phyloP scores from a whole-genome alignment of 2,329 filamentous ascomycete species.

The Aspergillus fumigatiaffinis region DNA sequence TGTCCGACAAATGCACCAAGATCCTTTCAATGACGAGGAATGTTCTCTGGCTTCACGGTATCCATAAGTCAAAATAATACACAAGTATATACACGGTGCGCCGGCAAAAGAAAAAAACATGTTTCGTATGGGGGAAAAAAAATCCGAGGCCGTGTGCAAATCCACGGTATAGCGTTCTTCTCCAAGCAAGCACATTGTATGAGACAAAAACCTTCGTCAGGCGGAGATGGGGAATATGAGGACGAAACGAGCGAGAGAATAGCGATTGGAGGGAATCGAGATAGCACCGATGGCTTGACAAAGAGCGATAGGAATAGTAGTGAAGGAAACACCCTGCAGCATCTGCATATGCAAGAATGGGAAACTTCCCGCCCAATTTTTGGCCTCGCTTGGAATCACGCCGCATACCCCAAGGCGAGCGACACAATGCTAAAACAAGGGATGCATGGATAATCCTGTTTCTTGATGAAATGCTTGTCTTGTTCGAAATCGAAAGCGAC shows the following conservation, averaged over 20 bases:
- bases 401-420: conserved; percentile 1
- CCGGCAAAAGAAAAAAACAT: not conserved
- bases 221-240: not conserved
- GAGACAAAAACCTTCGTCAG: not conserved
- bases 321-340: not conserved
- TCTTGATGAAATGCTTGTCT: not conserved
- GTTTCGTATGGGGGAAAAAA: not conserved
- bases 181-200: not conserved
- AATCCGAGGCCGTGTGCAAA: not conserved
- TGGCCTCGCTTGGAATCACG: not conserved
- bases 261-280: not conserved
- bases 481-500: conserved; percentile 8
- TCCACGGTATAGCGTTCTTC: not conserved
- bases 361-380: not conserved
- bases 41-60: not conserved
- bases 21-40: not conserved
- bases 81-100: not conserved
- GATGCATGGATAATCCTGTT: conserved; percentile 9
- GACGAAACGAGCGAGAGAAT: not conserved
- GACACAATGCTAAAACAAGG: conserved; percentile 4
- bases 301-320: not conserved
- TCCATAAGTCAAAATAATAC: not conserved
- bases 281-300: not conserved
- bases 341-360: not conserved
- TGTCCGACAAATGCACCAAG: not conserved